Percentiles rank a stretch among this genome's conserved stretches.
phyloP scores from a whole-genome alignment of 441 rosid species.

The Populus tomentosa region DNA sequence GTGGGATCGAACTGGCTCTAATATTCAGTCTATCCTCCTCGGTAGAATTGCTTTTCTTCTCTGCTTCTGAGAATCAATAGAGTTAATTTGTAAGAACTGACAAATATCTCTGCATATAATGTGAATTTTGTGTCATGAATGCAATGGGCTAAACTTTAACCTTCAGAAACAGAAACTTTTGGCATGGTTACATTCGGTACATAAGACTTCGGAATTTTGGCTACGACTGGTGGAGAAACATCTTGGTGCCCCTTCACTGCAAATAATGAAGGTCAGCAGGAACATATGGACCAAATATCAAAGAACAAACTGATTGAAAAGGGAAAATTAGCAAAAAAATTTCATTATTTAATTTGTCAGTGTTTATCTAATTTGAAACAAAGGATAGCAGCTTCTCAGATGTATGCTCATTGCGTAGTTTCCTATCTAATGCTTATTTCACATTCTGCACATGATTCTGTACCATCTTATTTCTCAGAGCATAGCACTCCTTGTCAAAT shows the following conservation, averaged over 20 bases:
- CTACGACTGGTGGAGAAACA: constrained; percentile 26
- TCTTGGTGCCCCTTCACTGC: constrained; percentile 37
- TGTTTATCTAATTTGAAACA: background rate
- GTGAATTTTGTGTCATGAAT: background rate
- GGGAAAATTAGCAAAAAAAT: background rate
- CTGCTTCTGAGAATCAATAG: constrained; percentile 25
- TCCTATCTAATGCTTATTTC: background rate
- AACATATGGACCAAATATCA: background rate
- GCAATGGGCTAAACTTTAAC: constrained; percentile 6
- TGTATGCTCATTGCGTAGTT: background rate
- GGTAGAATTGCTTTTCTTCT: constrained; percentile 23
- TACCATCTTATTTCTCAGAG: background rate
- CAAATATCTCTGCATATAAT: background rate
- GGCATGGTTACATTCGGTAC: constrained; percentile 20
- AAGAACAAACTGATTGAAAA: background rate
- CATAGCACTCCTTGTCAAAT: background rate
- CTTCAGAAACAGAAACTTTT: constrained; percentile 27
- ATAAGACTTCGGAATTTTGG: constrained; percentile 35
- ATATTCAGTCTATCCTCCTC: constrained; percentile 39
- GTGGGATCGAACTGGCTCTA: constrained; percentile 43
- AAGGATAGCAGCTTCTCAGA: background rate
- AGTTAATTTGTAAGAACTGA: background rate
- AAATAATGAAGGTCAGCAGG: constrained; percentile 1
- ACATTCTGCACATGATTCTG: background rate
- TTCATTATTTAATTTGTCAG: background rate